These are phyloP conservation scores for Candida dubliniensis DNA, from an alignment of 1,139 yeast species.

Conservation along the genomic window DNA sequence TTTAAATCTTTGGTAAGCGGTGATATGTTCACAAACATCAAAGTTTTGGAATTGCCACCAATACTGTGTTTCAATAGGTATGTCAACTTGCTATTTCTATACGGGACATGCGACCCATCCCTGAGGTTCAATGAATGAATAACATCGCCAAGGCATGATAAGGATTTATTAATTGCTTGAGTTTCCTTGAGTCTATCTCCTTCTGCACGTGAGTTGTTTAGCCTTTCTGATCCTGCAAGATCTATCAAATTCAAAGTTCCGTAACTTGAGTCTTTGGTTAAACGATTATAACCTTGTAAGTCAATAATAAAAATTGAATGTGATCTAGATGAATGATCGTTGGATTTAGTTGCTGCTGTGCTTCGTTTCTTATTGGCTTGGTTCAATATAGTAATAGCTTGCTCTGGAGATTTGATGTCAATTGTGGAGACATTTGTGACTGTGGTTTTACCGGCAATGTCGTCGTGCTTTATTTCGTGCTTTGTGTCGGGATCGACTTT, in stretches of 20 bases:
- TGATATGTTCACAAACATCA: conserved; percentile 91
- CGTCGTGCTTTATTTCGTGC: conserved; percentile 77
- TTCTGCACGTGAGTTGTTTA: conserved; percentile 70
- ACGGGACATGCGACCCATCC: conserved; percentile 47
- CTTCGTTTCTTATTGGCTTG: conserved; percentile 64
- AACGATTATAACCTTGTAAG: conserved; percentile 53
- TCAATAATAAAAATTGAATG: conserved; percentile 72
- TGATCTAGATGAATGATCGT: conserved; percentile 72
- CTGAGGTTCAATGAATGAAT: conserved; percentile 62
- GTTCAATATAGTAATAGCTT: conserved; percentile 52
- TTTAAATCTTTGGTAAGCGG: conserved; percentile 61
- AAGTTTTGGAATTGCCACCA: conserved; percentile 82
- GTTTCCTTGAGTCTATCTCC: conserved; percentile 88
- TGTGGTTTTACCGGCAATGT: conserved; percentile 47
- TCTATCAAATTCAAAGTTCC: conserved; percentile 79
- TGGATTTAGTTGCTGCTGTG: conserved; percentile 80
- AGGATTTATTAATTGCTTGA: conserved; percentile 83
- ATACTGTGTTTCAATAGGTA: conserved; percentile 81
- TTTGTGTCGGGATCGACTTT: conserved; percentile 26
- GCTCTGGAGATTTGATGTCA: conserved; percentile 44
- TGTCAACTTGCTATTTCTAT: conserved; percentile 65
- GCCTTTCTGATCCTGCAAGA: conserved; percentile 86
- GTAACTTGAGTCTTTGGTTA: conserved; percentile 43
- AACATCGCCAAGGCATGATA: conserved; percentile 90
- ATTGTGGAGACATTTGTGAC: conserved; percentile 62